Evolutionary conservation across 305 asterid genomes (phyloP).

Genomic region (Fraxinus angustifolia): DNA sequence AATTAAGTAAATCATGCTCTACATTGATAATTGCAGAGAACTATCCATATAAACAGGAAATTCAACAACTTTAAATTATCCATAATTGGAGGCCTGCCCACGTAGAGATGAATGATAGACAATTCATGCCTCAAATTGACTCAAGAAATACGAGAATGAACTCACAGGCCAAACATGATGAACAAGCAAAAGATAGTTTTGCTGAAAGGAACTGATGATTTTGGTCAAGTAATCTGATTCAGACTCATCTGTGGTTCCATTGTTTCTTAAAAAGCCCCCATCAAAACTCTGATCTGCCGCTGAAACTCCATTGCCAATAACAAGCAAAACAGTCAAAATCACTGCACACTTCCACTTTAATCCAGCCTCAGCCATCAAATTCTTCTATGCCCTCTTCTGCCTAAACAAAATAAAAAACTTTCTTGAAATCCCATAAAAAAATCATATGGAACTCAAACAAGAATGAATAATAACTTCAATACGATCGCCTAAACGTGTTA

Average conservation of each 20-base stretch:
- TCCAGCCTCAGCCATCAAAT: slow-evolving; percentile 38
- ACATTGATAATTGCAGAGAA: neutral
- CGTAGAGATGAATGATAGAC: neutral
- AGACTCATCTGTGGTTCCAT: slow-evolving; percentile 28
- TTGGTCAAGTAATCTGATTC: slow-evolving; percentile 31
- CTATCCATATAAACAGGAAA: neutral
- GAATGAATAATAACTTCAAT: neutral
- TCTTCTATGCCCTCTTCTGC: slow-evolving; percentile 15
- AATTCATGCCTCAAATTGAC: neutral
- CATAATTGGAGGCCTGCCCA: neutral
- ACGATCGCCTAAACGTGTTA: neutral
- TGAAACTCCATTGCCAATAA: slow-evolving; percentile 31
- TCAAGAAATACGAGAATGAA: neutral
- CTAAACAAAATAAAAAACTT: slow-evolving; percentile 24
- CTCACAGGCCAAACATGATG: slow-evolving; percentile 71
- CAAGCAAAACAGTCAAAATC: slow-evolving; percentile 30
- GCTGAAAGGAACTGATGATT: slow-evolving; percentile 30
- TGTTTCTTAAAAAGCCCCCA: slow-evolving; percentile 22
- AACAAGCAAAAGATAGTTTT: slow-evolving; percentile 24
- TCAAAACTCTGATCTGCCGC: slow-evolving; percentile 35
- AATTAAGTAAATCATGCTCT: neutral
- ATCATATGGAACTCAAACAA: slow-evolving; percentile 12
- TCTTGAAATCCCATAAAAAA: neutral
- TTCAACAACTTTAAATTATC: neutral
- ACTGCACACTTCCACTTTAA: slow-evolving; percentile 21